phyloP scores from a whole-genome alignment of 1,284 basidiomycete genomes.

The Microbotryum lychnidis-dioicae region DNA sequence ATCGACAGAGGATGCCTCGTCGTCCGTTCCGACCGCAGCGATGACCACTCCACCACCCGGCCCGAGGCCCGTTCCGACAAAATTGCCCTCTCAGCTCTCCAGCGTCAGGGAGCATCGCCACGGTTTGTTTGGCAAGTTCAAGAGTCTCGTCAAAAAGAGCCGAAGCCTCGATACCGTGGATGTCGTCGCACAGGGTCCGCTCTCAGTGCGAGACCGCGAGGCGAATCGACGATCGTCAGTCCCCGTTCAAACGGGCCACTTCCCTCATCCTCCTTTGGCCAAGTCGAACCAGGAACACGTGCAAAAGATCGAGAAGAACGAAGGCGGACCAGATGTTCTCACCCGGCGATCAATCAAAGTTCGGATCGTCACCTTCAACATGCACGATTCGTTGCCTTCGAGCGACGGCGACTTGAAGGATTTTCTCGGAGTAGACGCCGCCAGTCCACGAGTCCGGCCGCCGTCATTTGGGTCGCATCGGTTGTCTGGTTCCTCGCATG shows the following conservation, averaged over 20 bases:
- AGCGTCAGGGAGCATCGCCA: no score
- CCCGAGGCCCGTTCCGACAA: no score
- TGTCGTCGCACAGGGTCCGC: no score
- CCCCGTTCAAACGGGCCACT: neutral
- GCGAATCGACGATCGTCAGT: slow-evolving; percentile 2
- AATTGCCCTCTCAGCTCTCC: no score
- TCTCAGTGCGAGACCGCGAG: neutral
- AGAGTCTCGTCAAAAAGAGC: no score
- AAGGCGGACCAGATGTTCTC: neutral
- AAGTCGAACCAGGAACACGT: no score
- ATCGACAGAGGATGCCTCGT: no score
- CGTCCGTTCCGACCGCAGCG: no score
- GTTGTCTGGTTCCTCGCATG: neutral
- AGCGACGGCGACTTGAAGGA: slow-evolving; percentile 30
- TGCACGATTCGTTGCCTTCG: slow-evolving; percentile 31
- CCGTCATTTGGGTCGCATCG: neutral
- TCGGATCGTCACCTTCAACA: slow-evolving; percentile 31
- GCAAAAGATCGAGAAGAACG: neutral
- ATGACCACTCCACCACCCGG: no score
- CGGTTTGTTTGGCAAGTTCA: no score
- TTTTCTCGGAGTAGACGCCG: slow-evolving; percentile 28
- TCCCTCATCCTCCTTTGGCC: no score
- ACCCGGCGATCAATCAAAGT: slow-evolving; percentile 21
- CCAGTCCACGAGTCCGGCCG: neutral
- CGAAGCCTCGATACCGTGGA: no score